Evolutionary conservation across 805 yeast genomes (phyloP), one percentile per base, ranked within the genome.

Genomic region (Maudiozyma barnettii): DNA sequence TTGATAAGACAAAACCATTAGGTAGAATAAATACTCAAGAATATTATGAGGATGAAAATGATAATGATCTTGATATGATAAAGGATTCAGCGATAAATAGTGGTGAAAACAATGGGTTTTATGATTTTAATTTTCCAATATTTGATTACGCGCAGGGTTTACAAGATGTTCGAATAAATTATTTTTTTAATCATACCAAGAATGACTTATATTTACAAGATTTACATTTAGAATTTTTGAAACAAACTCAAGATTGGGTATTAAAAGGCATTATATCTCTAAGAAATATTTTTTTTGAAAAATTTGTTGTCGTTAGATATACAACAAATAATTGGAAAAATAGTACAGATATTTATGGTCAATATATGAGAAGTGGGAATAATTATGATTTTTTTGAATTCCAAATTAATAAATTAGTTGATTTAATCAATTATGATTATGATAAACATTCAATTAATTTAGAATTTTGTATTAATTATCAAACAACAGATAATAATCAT

Each of bases 321-420:
- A 78, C 96, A 0, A 70, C 80, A 52, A 88, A 91, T 61, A 67
- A 73, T 56, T 90, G 98, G 98, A 69, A 68, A 39, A 81, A 95
- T 0, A 77, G 47, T 14, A 58, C 54, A n/a, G 67, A 63, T 13
- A 54, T 58, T 9, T 54, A 54, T 43, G 56, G 61, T 43, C 53
- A 50, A 21, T 63, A 56, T 54, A 45, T 59, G 8, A 50, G 35
- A 14, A 39, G 29, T 26, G 41, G 36, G 6, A 29, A 23, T 44
- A 31, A 50, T 49, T 47, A 54, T 58, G 67, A 63, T 50, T 44
- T 58, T 8, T 63, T 63, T 50, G 54, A 58, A 39, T 56, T 63
- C 45, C 54, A 55, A 18, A 51, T 63, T n/a, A 59, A 52, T 50
- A 52, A 50, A 46, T 36, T 52, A 13, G 45, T 40, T 20, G 46